A percentile compares a stretch with the other conserved stretches of the same genome.
These are phyloP conservation scores for Ceratobasidium sp. DNA, from an alignment of 1,284 basidiomycete genomes.

Conservation along the genomic window DNA sequence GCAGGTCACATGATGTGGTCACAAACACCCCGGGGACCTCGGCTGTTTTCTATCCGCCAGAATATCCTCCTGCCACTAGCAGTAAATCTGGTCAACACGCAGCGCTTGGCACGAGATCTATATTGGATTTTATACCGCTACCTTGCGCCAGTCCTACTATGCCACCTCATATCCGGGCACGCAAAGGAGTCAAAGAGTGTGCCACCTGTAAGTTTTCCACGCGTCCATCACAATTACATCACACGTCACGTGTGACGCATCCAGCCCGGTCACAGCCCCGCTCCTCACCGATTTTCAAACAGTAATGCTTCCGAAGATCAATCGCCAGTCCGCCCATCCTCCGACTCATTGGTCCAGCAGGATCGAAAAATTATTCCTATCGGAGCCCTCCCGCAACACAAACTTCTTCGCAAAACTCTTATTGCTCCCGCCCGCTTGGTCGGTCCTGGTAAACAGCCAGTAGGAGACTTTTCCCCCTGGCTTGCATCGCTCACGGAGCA, in stretches of 20 bases:
- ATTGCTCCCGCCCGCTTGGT: slow-evolving; percentile 33
- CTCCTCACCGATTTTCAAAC: slow-evolving; percentile 1
- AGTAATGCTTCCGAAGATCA: slow-evolving; percentile 30
- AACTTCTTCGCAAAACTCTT: slow-evolving; percentile 61
- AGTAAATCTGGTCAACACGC: no score
- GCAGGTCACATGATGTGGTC: background rate
- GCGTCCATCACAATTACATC: background rate
- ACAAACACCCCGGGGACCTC: background rate
- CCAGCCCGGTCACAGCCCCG: no score
- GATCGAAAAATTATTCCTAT: slow-evolving; percentile 83
- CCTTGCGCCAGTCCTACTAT: no score
- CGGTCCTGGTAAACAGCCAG: slow-evolving; percentile 64
- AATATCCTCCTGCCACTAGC: no score
- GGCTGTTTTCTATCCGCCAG: no score
- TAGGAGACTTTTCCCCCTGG: slow-evolving; percentile 76
- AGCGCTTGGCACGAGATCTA: no score
- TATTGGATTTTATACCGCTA: no score
- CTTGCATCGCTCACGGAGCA: slow-evolving; percentile 67
- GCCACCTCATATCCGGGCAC: no score
- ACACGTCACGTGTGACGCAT: slow-evolving; percentile 5
- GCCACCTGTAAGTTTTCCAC: background rate
- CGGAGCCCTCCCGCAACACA: slow-evolving; percentile 64
- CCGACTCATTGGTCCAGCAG: slow-evolving; percentile 47
- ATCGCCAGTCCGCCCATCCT: slow-evolving; percentile 6
- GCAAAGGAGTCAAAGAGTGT: background rate